phyloP scores from a whole-genome alignment of 2,329 filamentous ascomycete genomes.

The Penicillium sp. region DNA sequence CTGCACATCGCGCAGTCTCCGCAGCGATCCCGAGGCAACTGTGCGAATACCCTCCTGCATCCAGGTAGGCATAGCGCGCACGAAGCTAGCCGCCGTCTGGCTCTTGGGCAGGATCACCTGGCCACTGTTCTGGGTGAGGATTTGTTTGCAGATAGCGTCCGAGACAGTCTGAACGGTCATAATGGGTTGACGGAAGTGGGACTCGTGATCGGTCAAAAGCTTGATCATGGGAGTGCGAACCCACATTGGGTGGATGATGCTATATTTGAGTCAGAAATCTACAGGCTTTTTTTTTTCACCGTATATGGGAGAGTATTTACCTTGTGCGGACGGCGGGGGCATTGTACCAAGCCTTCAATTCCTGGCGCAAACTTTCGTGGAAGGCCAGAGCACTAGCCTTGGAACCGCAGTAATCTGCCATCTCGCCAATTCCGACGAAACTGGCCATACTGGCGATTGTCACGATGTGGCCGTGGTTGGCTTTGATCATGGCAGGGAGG shows the following conservation, averaged over 20 bases:
- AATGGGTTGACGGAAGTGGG: slow-evolving; percentile 33
- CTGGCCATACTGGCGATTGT: slow-evolving; percentile 56
- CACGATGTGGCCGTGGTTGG: slow-evolving; percentile 56
- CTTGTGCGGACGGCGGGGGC: slow-evolving; percentile 40
- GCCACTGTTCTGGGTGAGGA: slow-evolving; percentile 50
- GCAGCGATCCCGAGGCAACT: slow-evolving; percentile 25
- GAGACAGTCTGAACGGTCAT: slow-evolving; percentile 44
- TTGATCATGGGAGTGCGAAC: slow-evolving; percentile 50
- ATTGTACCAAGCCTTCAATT: slow-evolving; percentile 38
- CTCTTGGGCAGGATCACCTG: slow-evolving; percentile 49
- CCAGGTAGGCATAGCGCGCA: slow-evolving; percentile 45
- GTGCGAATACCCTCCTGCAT: slow-evolving; percentile 43
- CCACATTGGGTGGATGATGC: slow-evolving; percentile 41
- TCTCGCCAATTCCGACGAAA: slow-evolving; percentile 47
- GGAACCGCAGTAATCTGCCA: slow-evolving; percentile 53
- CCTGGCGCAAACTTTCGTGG: slow-evolving; percentile 49
- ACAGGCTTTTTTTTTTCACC: not conserved
- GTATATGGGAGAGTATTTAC: slow-evolving; percentile 9
- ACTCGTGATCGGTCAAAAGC: slow-evolving; percentile 32
- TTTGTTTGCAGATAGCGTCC: slow-evolving; percentile 50
- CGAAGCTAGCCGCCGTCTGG: slow-evolving; percentile 23
- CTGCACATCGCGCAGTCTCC: slow-evolving; percentile 22
- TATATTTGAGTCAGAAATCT: slow-evolving; percentile 9
- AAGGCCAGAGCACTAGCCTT: slow-evolving; percentile 55
- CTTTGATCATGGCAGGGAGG: slow-evolving; percentile 50